Evolutionary conservation across 768 basidiomycete species (phyloP), one percentile per base, ranked within the genome.

Genomic region (Kwoniella dendrophila): DNA sequence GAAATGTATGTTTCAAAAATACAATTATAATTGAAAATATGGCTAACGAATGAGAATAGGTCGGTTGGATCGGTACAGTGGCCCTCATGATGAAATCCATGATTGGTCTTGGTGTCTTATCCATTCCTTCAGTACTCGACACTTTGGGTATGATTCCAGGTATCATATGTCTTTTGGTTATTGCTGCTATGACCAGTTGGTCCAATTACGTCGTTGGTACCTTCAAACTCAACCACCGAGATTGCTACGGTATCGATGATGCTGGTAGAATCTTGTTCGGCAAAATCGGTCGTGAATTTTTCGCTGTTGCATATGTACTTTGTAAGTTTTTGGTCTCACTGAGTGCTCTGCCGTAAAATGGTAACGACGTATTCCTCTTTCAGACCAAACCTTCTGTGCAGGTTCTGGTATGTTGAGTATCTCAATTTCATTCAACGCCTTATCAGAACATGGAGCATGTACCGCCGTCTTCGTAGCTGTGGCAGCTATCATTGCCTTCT

Each of bases 391-490:
- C 18, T 14, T 22, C 29, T 14, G 48, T 20, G 29, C 52, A 12
- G 52, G 52, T 3, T 34, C 52, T n/a, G 75, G 70, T 10, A 57
- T 79, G 36, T 67, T 81, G 14, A 67, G 69, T 11, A 60, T 77
- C 34, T 75, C 78, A 1, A 75, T 77, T 65, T 74, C 79, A 1
- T 64, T 78, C 49, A 80, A 80, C 68, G 70, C 77, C 34, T 64
- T 79, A 26, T 68, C 73, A 14, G 44, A 55, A 18, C 76, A 79
- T 61, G 76, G 68, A 7, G 72, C 78, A 2, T 81, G 80, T 61
- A 79, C 78, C 2, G 77, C 74, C 41, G 75, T 73, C 29, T 81
- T 73, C 7, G 76, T 76, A 10, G 75, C 62, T 6, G 70, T 80
- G 47, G 71, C 67, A 12, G 68, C 72, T 4, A 41, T 78, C 67